Percentiles rank a stretch among this genome's conserved stretches.
Evolutionary conservation across 1,284 basidiomycete species (phyloP).

Genomic region (Heterobasidion irregulare): DNA sequence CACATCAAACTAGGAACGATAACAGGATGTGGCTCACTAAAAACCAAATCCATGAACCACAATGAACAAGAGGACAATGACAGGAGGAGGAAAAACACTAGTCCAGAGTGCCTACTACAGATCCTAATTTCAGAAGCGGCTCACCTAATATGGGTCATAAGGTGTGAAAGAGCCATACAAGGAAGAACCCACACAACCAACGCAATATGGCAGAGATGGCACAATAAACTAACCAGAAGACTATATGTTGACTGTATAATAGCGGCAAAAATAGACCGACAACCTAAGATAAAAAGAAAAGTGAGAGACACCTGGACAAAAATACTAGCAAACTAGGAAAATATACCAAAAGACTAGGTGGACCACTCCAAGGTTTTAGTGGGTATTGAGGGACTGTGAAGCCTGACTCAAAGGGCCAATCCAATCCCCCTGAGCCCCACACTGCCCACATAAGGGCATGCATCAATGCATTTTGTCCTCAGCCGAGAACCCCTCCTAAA

Average conservation of each 20-base stretch:
- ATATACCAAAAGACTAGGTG: background rate
- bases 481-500: no score
- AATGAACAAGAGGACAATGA: no score
- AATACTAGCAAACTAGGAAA: no score
- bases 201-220: background rate
- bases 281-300: background rate
- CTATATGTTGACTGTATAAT: background rate
- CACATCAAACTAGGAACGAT: no score
- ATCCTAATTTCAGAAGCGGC: background rate
- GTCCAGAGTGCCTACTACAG: background rate
- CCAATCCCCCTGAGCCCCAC: no score
- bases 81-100: background rate
- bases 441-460: no score
- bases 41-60: no score
- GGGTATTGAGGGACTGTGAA: background rate
- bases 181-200: background rate
- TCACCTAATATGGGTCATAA: slow-evolving; percentile 2
- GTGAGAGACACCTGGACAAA: no score
- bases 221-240: background rate
- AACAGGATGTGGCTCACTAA: no score
- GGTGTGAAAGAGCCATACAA: background rate
- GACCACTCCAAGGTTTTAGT: background rate
- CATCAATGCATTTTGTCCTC: no score
- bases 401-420: no score
- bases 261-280: background rate